Conservation (phyloP, 176 grass and related monocot genomes). For the Rhynchospora breviuscula region DNA sequence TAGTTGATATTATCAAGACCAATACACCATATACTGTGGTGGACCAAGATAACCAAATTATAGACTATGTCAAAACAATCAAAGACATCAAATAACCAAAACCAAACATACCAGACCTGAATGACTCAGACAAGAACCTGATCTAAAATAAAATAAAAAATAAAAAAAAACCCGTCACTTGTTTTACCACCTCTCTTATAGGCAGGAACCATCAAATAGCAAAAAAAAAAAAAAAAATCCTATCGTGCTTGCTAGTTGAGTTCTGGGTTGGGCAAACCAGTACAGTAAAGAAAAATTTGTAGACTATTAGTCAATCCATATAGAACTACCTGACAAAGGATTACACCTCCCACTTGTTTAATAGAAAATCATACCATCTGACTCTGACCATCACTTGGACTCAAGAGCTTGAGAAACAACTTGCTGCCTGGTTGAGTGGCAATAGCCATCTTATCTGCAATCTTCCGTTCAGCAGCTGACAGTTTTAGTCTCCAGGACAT, state of each 20-base stretch:
- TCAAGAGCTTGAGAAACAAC: background rate
- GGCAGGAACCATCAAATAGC: no score
- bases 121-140: background rate
- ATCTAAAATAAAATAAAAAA: no score
- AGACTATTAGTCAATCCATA: background rate
- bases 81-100: background rate
- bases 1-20: background rate
- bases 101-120: background rate
- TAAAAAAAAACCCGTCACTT: no score
- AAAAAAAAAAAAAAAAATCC: no score
- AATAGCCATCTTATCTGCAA: background rate
- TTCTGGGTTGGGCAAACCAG: no score
- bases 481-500: background rate
- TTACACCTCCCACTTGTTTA: background rate
- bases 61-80: background rate
- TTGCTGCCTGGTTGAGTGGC: background rate
- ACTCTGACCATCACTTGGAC: background rate
- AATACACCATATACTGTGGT: background rate
- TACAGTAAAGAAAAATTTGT: no score
- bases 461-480: background rate
- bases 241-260: no score
- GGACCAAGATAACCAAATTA: background rate
- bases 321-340: background rate
- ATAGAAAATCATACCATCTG: slow-evolving; percentile 9
- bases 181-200: no score